Conservation (phyloP, 108 stramenopile genomes). For the Epithemia pelagica region DNA sequence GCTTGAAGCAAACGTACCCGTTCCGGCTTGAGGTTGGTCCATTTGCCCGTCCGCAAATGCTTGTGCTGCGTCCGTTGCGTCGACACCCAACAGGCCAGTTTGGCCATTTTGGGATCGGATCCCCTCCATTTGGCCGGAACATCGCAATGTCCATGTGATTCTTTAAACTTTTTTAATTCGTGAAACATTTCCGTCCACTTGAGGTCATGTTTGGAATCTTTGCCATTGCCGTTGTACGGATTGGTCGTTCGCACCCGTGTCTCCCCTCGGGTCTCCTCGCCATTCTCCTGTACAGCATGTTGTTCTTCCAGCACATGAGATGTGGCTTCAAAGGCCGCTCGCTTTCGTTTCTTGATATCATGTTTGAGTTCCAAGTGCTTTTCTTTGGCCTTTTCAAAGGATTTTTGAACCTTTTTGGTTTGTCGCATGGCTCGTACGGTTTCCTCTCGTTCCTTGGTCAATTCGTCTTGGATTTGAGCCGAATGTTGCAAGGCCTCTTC, state of each 20-base stretch:
- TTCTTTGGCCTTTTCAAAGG: neutral
- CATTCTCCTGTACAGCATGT: neutral
- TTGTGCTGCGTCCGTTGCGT: neutral
- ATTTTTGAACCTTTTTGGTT: neutral
- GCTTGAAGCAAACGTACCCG: neutral
- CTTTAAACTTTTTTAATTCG: conserved; percentile 15
- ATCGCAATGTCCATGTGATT: conserved; percentile 25
- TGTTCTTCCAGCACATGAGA: neutral
- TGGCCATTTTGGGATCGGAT: neutral
- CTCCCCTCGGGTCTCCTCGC: neutral
- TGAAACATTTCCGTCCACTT: conserved; percentile 8
- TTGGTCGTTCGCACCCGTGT: neutral
- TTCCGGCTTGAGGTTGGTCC: neutral
- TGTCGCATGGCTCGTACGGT: neutral
- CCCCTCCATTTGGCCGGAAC: conserved; percentile 13
- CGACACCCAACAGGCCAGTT: neutral
- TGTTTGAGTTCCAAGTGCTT: neutral
- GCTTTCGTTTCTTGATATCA: neutral
- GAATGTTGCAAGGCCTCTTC: neutral
- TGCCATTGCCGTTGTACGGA: neutral
- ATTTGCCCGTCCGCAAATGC: neutral
- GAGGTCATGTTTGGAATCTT: neutral
- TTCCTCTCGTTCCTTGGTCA: neutral
- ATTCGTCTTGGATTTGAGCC: neutral
- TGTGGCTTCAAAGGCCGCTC: neutral